These are phyloP conservation scores for Hymenoscyphus albidus DNA, from an alignment of 2,329 filamentous ascomycete genomes.

Conservation along the genomic window DNA sequence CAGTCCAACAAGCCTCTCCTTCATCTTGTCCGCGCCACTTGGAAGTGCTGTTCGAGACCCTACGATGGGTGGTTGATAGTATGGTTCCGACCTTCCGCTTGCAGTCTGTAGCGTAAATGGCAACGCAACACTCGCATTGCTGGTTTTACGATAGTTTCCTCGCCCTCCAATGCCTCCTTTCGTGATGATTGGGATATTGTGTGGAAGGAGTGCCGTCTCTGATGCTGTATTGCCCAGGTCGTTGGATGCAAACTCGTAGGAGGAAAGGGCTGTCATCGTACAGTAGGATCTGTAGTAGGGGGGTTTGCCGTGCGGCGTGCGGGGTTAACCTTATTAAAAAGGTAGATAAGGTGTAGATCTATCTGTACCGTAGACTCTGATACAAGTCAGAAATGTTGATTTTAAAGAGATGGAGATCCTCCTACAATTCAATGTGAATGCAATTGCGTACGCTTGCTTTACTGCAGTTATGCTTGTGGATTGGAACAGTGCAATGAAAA, in stretches of 20 bases:
- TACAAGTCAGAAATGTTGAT: background rate
- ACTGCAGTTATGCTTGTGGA: background rate
- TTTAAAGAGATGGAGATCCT: background rate
- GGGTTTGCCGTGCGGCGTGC: background rate
- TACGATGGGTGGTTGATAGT: background rate
- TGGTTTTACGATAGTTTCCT: conserved; percentile 6
- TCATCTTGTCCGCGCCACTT: conserved; percentile 11
- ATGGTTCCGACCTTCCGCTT: conserved; percentile 1
- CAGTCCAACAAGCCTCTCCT: conserved; percentile 7
- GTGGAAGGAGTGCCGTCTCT: conserved; percentile 3
- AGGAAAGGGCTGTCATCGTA: background rate
- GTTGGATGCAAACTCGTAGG: background rate
- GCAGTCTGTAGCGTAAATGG: conserved; percentile 5
- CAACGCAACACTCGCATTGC: background rate
- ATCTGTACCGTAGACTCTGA: background rate
- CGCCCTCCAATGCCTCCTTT: conserved; percentile 4
- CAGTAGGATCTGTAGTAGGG: background rate
- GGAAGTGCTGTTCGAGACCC: conserved; percentile 4
- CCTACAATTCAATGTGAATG: background rate
- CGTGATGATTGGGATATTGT: background rate
- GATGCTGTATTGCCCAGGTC: background rate
- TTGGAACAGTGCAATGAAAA: background rate
- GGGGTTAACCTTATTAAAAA: too few species aligned
- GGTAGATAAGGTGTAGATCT: background rate
- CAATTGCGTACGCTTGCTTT: background rate